Percentiles rank a stretch among this genome's conserved stretches.
phyloP scores from a whole-genome alignment of 176 grass and related monocot genomes.

The Aegilops umbellulata region DNA sequence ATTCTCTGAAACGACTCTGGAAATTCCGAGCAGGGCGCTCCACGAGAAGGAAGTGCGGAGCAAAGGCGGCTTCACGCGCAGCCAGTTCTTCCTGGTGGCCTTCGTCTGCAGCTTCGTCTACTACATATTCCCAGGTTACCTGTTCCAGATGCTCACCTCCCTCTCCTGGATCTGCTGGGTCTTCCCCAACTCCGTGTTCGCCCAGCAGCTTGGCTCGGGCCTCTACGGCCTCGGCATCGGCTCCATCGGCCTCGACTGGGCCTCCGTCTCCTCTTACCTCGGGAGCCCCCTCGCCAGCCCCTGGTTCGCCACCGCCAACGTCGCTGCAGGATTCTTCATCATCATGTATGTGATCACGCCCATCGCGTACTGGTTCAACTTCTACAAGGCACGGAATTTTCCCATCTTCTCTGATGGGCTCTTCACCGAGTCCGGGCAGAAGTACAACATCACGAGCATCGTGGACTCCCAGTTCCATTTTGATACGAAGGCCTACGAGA shows the following conservation, averaged over 20 bases:
- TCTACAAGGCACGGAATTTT: slow-evolving; percentile 75
- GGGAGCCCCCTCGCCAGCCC: slow-evolving; percentile 94
- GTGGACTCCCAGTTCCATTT: slow-evolving; percentile 78
- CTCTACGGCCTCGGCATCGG: slow-evolving; percentile 70
- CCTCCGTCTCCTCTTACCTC: slow-evolving; percentile 70
- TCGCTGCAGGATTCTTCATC: slow-evolving; percentile 70
- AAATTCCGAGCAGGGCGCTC: slow-evolving; percentile 35
- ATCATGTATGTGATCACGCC: slow-evolving; percentile 78
- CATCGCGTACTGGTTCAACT: slow-evolving; percentile 61
- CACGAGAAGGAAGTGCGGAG: slow-evolving; percentile 68
- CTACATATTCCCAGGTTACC: slow-evolving; percentile 82
- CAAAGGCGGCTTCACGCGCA: slow-evolving; percentile 70
- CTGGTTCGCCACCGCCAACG: slow-evolving; percentile 89
- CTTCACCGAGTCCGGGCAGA: slow-evolving; percentile 55
- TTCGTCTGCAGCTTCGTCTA: slow-evolving; percentile 82
- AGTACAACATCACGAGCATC: slow-evolving; percentile 76
- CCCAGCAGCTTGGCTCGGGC: slow-evolving; percentile 84
- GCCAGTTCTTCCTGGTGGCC: slow-evolving; percentile 83
- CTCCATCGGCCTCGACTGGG: slow-evolving; percentile 83
- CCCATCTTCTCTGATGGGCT: slow-evolving; percentile 86
- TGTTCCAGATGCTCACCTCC: slow-evolving; percentile 94
- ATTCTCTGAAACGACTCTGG: neutral
- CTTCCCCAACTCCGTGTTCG: slow-evolving; percentile 65
- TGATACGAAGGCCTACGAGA: slow-evolving; percentile 61
- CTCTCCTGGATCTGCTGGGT: slow-evolving; percentile 94